Percentiles rank a stretch among this genome's conserved stretches.
Evolutionary conservation across 2,329 filamentous ascomycete genomes (phyloP).

Genomic region (Diaporthe sp.): DNA sequence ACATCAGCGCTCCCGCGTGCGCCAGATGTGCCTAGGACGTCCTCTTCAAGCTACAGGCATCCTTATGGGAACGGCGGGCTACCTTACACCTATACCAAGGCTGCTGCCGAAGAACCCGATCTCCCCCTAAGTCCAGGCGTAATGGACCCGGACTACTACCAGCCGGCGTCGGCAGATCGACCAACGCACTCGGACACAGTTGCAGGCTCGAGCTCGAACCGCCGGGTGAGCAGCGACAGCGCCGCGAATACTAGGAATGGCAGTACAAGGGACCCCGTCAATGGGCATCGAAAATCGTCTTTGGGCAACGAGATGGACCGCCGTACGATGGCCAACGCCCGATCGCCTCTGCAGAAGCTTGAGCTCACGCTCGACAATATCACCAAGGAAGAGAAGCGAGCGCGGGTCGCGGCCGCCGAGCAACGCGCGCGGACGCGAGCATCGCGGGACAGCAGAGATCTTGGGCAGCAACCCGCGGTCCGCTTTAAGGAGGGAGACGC

Average conservation of each 20-base stretch:
- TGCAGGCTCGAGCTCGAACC: conserved; percentile 40
- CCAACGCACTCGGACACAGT: conserved; percentile 33
- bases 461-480: conserved; percentile 49
- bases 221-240: conserved; percentile 45
- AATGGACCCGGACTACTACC: conserved; percentile 52
- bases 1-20: conserved; percentile 60
- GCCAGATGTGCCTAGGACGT: conserved; percentile 72
- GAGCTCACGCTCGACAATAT: conserved; percentile 92
- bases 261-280: conserved; percentile 47
- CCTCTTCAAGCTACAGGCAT: conserved; percentile 70
- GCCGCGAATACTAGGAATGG: conserved; percentile 45
- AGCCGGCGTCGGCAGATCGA: conserved; percentile 45
- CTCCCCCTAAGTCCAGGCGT: conserved; percentile 43
- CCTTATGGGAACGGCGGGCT: conserved; percentile 58
- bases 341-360: conserved; percentile 92
- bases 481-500: conserved; percentile 51
- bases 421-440: conserved; percentile 75
- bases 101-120: conserved; percentile 46
- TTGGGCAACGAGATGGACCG: conserved; percentile 57
- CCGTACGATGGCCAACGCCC: conserved; percentile 80
- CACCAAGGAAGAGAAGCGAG: conserved; percentile 95
- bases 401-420: conserved; percentile 86
- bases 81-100: conserved; percentile 49
- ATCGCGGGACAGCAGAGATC: conserved; percentile 49
- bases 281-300: conserved; percentile 55